Evolutionary conservation across 225 moss, liverwort and hornwort genomes (phyloP).

Genomic region (Marchantia paleacea): DNA sequence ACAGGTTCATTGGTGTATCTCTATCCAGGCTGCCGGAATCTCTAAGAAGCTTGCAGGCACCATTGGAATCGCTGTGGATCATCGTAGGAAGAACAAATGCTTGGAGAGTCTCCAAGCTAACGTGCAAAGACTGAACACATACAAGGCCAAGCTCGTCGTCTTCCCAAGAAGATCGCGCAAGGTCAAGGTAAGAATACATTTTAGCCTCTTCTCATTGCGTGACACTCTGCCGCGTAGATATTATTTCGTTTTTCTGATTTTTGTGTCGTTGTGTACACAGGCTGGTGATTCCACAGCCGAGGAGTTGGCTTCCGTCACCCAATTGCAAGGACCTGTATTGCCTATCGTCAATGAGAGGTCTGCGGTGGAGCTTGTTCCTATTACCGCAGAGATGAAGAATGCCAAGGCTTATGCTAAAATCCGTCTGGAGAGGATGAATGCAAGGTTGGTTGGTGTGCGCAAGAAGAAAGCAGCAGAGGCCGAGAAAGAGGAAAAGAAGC

Average conservation of each 20-base stretch:
- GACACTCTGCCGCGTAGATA: too few species aligned
- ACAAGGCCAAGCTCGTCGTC: conserved; percentile 76
- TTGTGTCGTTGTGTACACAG: conserved; percentile 18
- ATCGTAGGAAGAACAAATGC: conserved; percentile 73
- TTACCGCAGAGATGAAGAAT: conserved; percentile 60
- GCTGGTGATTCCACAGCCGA: conserved; percentile 59
- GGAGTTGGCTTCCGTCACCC: conserved; percentile 62
- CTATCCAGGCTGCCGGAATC: conserved; percentile 53
- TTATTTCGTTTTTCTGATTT: neutral
- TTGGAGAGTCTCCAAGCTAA: conserved; percentile 81
- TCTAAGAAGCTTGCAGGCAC: conserved; percentile 75
- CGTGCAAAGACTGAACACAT: conserved; percentile 62
- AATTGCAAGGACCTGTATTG: conserved; percentile 55
- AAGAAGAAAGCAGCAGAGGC: conserved; percentile 68
- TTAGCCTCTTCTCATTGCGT: neutral
- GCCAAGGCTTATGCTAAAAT: conserved; percentile 61
- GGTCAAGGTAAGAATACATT: conserved; percentile 47
- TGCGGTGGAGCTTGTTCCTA: conserved; percentile 54
- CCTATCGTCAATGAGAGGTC: conserved; percentile 59
- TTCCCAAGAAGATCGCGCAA: conserved; percentile 72
- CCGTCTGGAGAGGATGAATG: conserved; percentile 67
- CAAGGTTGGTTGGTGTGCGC: conserved; percentile 58
- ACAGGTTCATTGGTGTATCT: neutral
- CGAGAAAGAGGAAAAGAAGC: conserved; percentile 87
- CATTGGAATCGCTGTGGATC: conserved; percentile 81